Percentiles rank a stretch among this genome's conserved stretches.
These are phyloP conservation scores for Thalia dealbata DNA, from an alignment of 176 grass and related monocot genomes.

Conservation along the genomic window DNA sequence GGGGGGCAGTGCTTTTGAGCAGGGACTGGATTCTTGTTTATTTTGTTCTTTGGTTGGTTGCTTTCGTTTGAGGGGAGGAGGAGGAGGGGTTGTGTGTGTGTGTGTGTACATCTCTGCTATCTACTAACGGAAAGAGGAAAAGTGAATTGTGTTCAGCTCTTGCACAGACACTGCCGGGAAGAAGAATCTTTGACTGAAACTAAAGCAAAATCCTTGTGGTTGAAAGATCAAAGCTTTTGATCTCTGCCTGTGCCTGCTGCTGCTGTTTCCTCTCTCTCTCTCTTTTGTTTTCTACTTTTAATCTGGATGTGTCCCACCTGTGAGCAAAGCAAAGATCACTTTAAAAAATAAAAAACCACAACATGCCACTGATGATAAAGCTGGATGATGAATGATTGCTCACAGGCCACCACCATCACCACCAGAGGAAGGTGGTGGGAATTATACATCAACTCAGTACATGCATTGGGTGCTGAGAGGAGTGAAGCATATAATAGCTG, in stretches of 20 bases:
- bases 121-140: background rate
- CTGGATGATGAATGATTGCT: background rate
- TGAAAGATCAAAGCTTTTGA: conserved; percentile 4
- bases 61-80: background rate
- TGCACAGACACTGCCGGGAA: background rate
- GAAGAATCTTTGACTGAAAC: conserved; percentile 6
- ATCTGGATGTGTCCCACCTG: background rate
- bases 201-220: background rate
- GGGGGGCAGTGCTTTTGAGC: background rate
- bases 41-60: background rate
- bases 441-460: too few relatives aligned
- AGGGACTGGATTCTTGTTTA: background rate
- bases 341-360: too few relatives aligned
- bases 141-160: background rate
- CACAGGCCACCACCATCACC: background rate
- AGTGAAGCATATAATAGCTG: too few relatives aligned
- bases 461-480: too few relatives aligned
- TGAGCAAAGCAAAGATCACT: background rate
- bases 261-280: background rate
- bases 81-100: too few relatives aligned
- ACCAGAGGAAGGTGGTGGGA: too few relatives aligned
- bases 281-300: background rate
- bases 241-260: too few relatives aligned
- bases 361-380: background rate
- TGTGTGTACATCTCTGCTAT: background rate